A percentile compares a stretch with the other conserved stretches of the same genome.
phyloP scores from a whole-genome alignment of 176 grass and related monocot species.

The Bothriochloa decipiens region DNA sequence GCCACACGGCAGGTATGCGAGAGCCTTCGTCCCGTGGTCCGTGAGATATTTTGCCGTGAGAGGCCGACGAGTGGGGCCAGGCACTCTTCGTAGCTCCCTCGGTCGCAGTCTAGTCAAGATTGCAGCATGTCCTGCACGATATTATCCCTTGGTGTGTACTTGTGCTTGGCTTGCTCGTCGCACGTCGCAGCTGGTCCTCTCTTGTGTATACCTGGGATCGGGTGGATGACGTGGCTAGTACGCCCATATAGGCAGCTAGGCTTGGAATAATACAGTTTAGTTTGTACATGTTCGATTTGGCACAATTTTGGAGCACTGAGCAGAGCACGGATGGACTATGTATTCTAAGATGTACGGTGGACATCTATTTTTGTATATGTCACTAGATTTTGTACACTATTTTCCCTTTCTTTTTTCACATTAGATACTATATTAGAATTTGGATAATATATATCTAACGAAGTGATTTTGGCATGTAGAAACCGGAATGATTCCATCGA shows the following conservation, averaged over 20 bases:
- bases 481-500: neutral
- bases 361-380: neutral
- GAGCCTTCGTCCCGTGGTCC: neutral
- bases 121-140: neutral
- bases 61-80: neutral
- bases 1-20: constrained; percentile 21
- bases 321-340: neutral
- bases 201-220: neutral
- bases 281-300: constrained; percentile 4
- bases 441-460: neutral
- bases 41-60: constrained; percentile 45
- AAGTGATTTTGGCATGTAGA: neutral
- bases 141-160: neutral
- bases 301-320: neutral
- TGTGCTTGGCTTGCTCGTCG: neutral
- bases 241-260: neutral
- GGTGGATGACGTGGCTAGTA: neutral
- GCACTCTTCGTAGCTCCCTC: neutral
- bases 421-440: neutral
- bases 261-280: neutral
- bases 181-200: neutral
- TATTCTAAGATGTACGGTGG: neutral
- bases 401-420: neutral
- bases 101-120: constrained; percentile 28
- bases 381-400: neutral